Evolutionary conservation across 257 asterid genomes (phyloP).

Genomic region (Craterostigma plantagineum): DNA sequence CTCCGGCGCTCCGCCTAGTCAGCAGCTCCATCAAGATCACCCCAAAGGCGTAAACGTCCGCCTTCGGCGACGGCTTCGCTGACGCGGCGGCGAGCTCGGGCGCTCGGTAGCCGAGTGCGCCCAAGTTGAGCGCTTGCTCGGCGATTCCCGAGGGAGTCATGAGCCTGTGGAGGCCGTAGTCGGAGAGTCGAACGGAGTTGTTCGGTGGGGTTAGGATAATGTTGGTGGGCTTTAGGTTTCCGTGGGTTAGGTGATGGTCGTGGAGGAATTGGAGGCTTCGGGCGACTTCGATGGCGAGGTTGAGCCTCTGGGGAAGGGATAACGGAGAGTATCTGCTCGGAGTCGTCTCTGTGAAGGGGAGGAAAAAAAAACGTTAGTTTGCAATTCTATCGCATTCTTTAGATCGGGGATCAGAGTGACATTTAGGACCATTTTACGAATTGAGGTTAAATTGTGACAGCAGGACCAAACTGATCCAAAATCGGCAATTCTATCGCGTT

Average conservation of each 20-base stretch:
- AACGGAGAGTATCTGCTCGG: slow-evolving; percentile 75
- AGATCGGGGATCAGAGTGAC: too few relatives aligned
- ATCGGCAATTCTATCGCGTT: too few relatives aligned
- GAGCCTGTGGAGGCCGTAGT: slow-evolving; percentile 85
- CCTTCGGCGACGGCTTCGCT: slow-evolving; percentile 58
- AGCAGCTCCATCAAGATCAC: slow-evolving; percentile 86
- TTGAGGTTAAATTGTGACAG: too few relatives aligned
- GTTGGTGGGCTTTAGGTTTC: slow-evolving; percentile 91
- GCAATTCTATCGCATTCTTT: too few relatives aligned
- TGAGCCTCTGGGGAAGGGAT: slow-evolving; percentile 66
- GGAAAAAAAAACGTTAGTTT: neutral
- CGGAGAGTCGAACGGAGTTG: slow-evolving; percentile 42
- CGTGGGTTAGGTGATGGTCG: slow-evolving; percentile 75
- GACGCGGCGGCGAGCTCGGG: slow-evolving; percentile 65
- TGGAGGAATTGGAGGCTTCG: slow-evolving; percentile 61
- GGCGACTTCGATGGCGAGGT: slow-evolving; percentile 69
- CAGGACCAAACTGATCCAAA: too few relatives aligned
- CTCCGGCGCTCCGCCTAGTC: slow-evolving; percentile 95
- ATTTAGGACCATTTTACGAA: too few relatives aligned
- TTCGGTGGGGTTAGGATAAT: slow-evolving; percentile 45
- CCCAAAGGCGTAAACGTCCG: slow-evolving; percentile 89
- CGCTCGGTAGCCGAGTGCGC: slow-evolving; percentile 89
- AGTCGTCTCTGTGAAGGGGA: slow-evolving; percentile 71
- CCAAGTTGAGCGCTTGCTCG: slow-evolving; percentile 74
- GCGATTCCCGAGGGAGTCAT: slow-evolving; percentile 84